Evolutionary conservation across 2,329 filamentous ascomycete species (phyloP).

Genomic region (Chaetomiaceae sp.): DNA sequence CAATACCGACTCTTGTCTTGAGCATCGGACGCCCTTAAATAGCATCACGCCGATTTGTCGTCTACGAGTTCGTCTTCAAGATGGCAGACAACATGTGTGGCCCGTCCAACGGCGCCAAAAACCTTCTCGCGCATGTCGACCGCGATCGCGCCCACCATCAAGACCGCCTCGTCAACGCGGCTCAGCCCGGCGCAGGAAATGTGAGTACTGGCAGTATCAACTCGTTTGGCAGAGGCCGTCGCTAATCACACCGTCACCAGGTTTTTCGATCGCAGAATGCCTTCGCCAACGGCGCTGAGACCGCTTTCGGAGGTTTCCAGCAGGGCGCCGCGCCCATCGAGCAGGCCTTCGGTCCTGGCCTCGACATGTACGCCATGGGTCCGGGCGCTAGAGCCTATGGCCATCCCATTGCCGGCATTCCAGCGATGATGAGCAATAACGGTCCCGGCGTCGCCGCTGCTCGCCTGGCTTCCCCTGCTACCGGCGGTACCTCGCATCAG

Average conservation of each 20-base stretch:
- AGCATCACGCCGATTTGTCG: neutral
- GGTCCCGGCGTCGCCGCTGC: constrained; percentile 13
- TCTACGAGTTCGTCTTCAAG: constrained; percentile 17
- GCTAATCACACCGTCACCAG: constrained; percentile 18
- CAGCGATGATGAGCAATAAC: constrained; percentile 5
- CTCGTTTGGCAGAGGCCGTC: neutral
- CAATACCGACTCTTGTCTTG: neutral
- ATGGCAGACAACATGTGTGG: constrained; percentile 57
- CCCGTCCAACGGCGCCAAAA: constrained; percentile 70
- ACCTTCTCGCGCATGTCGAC: constrained; percentile 65
- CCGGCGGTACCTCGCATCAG: constrained; percentile 13
- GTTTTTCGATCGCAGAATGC: constrained; percentile 24
- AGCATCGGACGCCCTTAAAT: neutral
- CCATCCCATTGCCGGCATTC: constrained; percentile 4
- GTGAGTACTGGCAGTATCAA: constrained; percentile 22
- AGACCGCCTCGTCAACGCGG: constrained; percentile 50
- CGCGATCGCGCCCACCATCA: constrained; percentile 68
- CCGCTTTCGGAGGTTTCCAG: constrained; percentile 25
- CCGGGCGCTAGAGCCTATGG: neutral
- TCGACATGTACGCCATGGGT: constrained; percentile 12
- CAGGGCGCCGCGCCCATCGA: constrained; percentile 13
- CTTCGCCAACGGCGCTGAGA: constrained; percentile 16
- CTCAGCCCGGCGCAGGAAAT: constrained; percentile 19
- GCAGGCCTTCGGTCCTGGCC: constrained; percentile 5
- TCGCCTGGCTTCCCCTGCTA: constrained; percentile 16